Evolutionary conservation across 768 basidiomycete species (phyloP).

Genomic region (Leccinum incarnatum): DNA sequence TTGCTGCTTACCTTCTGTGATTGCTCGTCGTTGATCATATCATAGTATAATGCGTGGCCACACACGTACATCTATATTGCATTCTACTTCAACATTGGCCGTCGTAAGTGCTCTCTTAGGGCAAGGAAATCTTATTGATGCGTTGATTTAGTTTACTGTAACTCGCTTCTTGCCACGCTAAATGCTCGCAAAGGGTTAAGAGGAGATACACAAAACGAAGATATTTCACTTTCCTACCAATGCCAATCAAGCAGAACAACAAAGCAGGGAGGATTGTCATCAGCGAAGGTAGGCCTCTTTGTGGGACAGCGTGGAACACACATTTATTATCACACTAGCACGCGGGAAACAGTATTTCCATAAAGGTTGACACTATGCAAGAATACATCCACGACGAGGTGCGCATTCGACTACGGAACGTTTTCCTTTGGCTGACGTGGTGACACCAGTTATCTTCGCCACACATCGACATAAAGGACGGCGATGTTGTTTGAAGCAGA

Average conservation of each 20-base stretch:
- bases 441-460: not conserved
- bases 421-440: not conserved
- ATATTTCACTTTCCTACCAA: constrained; percentile 18
- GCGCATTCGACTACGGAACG: not conserved
- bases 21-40: not conserved
- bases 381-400: constrained; percentile 45
- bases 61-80: constrained; percentile 54
- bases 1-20: not conserved
- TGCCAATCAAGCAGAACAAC: not conserved
- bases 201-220: constrained; percentile 7
- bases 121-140: not conserved
- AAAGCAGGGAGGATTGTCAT: not conserved
- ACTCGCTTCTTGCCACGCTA: constrained; percentile 58
- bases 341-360: constrained; percentile 50
- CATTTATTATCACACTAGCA: constrained; percentile 7
- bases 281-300: constrained; percentile 3
- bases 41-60: constrained; percentile 46
- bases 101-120: constrained; percentile 40
- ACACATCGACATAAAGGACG: constrained; percentile 8
- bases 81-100: constrained; percentile 60
- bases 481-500: constrained; percentile 6
- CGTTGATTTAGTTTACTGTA: constrained; percentile 47
- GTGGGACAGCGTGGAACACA: too few relatives aligned
- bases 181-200: constrained; percentile 53
- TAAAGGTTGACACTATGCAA: constrained; percentile 62